Conservation (phyloP, 768 basidiomycete genomes). For the Kwoniella pini region DNA sequence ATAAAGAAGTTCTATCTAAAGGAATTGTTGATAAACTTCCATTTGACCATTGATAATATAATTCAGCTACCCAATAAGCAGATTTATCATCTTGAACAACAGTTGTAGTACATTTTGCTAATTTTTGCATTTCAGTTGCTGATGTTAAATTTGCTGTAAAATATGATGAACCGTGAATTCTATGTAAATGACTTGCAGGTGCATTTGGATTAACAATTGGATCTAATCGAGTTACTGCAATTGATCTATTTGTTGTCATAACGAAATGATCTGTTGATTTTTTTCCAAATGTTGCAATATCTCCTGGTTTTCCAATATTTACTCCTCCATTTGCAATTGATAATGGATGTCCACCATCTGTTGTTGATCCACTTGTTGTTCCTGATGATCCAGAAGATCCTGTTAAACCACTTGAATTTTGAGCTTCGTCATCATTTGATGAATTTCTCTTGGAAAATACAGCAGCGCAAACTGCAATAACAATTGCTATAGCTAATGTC, state of each 20-base stretch:
- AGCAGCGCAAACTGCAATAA: slow-evolving; percentile 18
- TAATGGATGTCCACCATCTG: slow-evolving; percentile 24
- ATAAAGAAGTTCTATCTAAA: slow-evolving; percentile 21
- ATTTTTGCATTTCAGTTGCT: slow-evolving; percentile 20
- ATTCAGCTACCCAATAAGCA: slow-evolving; percentile 28
- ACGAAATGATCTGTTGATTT: slow-evolving; percentile 35
- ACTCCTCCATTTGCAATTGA: slow-evolving; percentile 21
- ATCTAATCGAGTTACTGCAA: slow-evolving; percentile 31
- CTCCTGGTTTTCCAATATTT: slow-evolving; percentile 24
- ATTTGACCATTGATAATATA: slow-evolving; percentile 29
- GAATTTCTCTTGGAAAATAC: slow-evolving; percentile 19
- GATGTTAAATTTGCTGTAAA: slow-evolving; percentile 27
- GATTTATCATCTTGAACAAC: slow-evolving; percentile 33
- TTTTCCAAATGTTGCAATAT: slow-evolving; percentile 25
- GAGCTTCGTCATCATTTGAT: slow-evolving; percentile 1
- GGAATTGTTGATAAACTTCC: slow-evolving; percentile 13
- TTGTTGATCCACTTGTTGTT: background rate
- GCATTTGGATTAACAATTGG: slow-evolving; percentile 32
- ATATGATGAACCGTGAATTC: slow-evolving; percentile 28
- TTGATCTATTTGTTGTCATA: slow-evolving; percentile 26
- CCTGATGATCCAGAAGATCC: slow-evolving; percentile 3
- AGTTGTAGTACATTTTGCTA: slow-evolving; percentile 27
- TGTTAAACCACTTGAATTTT: background rate
- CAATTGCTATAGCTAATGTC: slow-evolving; percentile 20
- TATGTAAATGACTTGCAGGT: slow-evolving; percentile 22